phyloP scores from a whole-genome alignment of 495 filamentous ascomycete species.

The Penicillium desertorum region DNA sequence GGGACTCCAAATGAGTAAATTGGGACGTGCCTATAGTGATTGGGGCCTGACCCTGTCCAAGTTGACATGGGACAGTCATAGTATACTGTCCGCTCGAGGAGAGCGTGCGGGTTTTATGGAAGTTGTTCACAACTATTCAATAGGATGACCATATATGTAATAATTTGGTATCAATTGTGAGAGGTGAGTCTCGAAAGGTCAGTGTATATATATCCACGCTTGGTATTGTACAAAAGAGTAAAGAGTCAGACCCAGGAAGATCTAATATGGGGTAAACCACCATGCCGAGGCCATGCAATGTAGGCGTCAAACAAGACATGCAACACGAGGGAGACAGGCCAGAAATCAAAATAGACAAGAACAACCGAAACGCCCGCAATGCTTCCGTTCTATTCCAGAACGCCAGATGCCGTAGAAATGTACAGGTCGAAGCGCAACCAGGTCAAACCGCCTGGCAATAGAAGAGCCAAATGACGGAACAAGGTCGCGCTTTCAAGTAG shows the following conservation, averaged over 20 bases:
- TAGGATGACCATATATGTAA: background rate
- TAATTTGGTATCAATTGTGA: slow-evolving; percentile 11
- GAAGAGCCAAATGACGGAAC: background rate
- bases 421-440: slow-evolving; percentile 18
- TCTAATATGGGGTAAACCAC: slow-evolving; percentile 3
- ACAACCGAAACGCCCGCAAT: slow-evolving; percentile 30
- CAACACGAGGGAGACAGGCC: background rate
- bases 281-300: slow-evolving; percentile 2
- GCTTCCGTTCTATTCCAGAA: slow-evolving; percentile 28
- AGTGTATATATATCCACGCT: slow-evolving; percentile 14
- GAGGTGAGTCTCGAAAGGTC: slow-evolving; percentile 13
- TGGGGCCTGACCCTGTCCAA: background rate
- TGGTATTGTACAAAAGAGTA: slow-evolving; percentile 15
- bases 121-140: background rate
- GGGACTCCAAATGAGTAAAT: background rate
- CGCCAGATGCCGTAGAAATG: slow-evolving; percentile 26
- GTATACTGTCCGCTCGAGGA: background rate
- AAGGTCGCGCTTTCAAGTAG: background rate
- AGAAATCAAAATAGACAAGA: slow-evolving; percentile 11
- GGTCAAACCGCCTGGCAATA: background rate
- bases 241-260: slow-evolving; percentile 1
- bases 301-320: slow-evolving; percentile 1
- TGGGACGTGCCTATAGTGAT: background rate
- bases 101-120: background rate
- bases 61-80: background rate